phyloP scores from a whole-genome alignment of 176 grass and related monocot genomes.

The Cenchrus purpureus region DNA sequence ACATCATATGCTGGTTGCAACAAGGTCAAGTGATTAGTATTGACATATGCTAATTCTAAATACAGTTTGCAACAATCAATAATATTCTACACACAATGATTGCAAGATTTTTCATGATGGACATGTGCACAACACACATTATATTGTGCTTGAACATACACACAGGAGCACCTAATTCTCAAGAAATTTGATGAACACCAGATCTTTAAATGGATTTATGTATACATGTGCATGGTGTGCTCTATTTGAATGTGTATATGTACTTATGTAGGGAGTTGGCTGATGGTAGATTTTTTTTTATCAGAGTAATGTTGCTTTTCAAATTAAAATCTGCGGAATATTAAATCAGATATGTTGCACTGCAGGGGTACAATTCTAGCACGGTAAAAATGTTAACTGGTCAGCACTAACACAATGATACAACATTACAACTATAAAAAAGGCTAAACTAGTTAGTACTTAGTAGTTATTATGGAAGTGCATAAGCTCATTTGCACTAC shows the following conservation, averaged over 20 bases:
- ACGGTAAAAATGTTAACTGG: neutral
- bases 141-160: neutral
- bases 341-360: neutral
- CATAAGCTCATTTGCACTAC: neutral
- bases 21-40: neutral
- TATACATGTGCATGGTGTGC: neutral
- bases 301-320: neutral
- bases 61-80: neutral
- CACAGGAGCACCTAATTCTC: too few relatives aligned
- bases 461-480: neutral
- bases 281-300: too few relatives aligned
- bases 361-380: neutral
- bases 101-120: neutral
- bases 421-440: neutral
- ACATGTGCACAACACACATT: neutral
- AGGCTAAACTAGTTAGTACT: neutral
- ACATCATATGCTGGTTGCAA: neutral
- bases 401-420: neutral
- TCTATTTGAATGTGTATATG: neutral
- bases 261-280: too few relatives aligned
- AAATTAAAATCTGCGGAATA: neutral
- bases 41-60: neutral
- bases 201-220: neutral
- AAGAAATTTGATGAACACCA: neutral
- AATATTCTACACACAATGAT: neutral